Percentiles rank a stretch among this genome's conserved stretches.
Evolutionary conservation across 768 basidiomycete species (phyloP).

Genomic region (Lentinus tigrinus): DNA sequence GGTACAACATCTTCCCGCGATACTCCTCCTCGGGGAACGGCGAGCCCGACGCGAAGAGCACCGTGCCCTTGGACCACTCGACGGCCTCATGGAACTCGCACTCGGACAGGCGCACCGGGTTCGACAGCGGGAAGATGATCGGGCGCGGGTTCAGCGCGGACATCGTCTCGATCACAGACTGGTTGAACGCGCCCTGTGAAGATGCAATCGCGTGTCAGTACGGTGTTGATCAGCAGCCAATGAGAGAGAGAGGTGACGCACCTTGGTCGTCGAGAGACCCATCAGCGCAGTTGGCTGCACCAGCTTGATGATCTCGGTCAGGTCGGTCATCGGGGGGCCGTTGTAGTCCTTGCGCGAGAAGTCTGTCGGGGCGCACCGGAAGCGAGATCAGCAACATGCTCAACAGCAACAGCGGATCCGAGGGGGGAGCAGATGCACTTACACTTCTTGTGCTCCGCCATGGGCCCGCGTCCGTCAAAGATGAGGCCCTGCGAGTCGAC

Average conservation of each 20-base stretch:
- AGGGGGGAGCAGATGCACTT: constrained; percentile 21
- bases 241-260: constrained; percentile 24
- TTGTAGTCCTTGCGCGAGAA: constrained; percentile 82
- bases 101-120: constrained; percentile 81
- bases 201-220: not conserved
- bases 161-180: constrained; percentile 74
- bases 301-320: constrained; percentile 75
- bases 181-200: constrained; percentile 66
- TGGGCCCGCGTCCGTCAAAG: constrained; percentile 64
- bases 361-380: constrained; percentile 42
- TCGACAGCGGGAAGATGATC: constrained; percentile 91
- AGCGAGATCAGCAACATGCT: no score
- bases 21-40: constrained; percentile 72
- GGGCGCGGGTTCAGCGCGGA: constrained; percentile 75
- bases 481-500: constrained; percentile 88
- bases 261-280: constrained; percentile 84
- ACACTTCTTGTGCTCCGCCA: constrained; percentile 87
- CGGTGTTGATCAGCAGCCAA: no score
- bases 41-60: constrained; percentile 86
- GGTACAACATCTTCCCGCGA: constrained; percentile 56
- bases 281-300: constrained; percentile 88
- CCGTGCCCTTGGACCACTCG: constrained; percentile 64
- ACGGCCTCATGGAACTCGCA: constrained; percentile 80
- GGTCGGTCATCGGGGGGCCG: constrained; percentile 70
- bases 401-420: no score